Evolutionary conservation across 2,329 filamentous ascomycete species (phyloP).

Genomic region (Aspergillus sp.): DNA sequence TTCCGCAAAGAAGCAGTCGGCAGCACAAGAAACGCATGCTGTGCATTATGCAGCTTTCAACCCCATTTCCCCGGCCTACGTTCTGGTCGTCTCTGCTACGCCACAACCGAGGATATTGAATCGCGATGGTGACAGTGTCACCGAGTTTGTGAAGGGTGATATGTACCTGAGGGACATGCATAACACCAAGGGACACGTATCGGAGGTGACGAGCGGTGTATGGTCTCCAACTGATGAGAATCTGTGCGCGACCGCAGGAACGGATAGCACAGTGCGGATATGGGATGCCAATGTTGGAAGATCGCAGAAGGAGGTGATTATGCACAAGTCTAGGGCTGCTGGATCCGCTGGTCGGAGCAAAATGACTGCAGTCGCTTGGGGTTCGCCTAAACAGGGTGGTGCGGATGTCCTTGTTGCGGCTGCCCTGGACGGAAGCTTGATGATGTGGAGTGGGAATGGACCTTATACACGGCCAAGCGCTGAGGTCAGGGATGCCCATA

Average conservation of each 20-base stretch:
- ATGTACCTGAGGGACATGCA: constrained; percentile 98
- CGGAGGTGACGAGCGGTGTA: constrained; percentile 81
- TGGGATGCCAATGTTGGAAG: constrained; percentile 95
- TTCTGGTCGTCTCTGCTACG: constrained; percentile 85
- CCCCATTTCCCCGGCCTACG: constrained; percentile 71
- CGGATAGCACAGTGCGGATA: constrained; percentile 91
- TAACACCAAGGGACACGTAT: constrained; percentile 95
- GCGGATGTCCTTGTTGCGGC: constrained; percentile 77
- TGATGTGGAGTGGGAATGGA: constrained; percentile 89
- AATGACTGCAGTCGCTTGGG: constrained; percentile 93
- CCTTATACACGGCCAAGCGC: constrained; percentile 78
- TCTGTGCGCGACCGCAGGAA: constrained; percentile 83
- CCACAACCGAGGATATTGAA: constrained; percentile 87
- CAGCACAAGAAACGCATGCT: constrained; percentile 78
- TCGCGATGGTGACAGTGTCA: constrained; percentile 80
- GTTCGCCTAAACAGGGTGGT: constrained; percentile 70
- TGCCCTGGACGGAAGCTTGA: constrained; percentile 82
- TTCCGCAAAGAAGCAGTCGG: constrained; percentile 69
- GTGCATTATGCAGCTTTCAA: constrained; percentile 88
- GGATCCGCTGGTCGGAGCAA: constrained; percentile 86
- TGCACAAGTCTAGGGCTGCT: constrained; percentile 89
- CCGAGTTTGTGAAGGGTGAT: constrained; percentile 93
- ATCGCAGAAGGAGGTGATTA: constrained; percentile 87
- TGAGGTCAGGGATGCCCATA: constrained; percentile 82
- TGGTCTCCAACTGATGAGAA: constrained; percentile 90